Base-by-base conservation (phyloP, 2,329 filamentous ascomycete genomes). In the Huntiella omanensis region DNA sequence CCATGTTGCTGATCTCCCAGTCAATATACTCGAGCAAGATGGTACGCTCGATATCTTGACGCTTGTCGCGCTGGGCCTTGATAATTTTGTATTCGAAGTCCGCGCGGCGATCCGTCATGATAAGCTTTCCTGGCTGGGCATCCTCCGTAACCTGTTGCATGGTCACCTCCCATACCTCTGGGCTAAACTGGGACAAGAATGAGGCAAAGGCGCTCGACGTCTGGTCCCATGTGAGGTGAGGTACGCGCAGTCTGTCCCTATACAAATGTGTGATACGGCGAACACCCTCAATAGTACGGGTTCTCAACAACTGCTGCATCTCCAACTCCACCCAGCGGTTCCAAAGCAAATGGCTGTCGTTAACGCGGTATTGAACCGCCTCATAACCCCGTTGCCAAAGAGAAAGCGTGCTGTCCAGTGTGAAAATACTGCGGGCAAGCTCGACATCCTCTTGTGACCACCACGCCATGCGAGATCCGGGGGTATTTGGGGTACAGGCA, bases 301-400 rank as follows among this genome's bases (percentile, higher is more conserved):
- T 64, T 62, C 65, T 66, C 19, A 65, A 68, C 15, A 87, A 68
- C 53, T 82, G 72, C 53, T 82, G 73, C 58, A 80, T 68, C 57
- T 86, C 70, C 40, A 85, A 70, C 46, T 77, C 74, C 38, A 84
- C 68, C 70, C 82, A 88, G 52, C 78, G 75, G 56, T 87, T 74
- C 83, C 83, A 92, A 8, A 91, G 69, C 48, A 76, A 61, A 57
- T 86, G 78, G 56, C 83, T 88, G 58, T 86, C 81, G 56, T 73
- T 73, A 49, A 91, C 65, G 50, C 82, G 79, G 60, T 79, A 83
- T 56, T 78, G 75, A 45, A 83, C 82, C 37, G 75, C 73, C 51
- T 78, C 70, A 53, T 83, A 77, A 33, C 75, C 83, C 55, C 82
- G 70, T 57, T 78, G 73, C 71, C 83, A 83, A 1, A 83, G 69